These are phyloP conservation scores for Pythium brachiatum DNA, from an alignment of 352 stramenopile genomes.

Conservation along the genomic window DNA sequence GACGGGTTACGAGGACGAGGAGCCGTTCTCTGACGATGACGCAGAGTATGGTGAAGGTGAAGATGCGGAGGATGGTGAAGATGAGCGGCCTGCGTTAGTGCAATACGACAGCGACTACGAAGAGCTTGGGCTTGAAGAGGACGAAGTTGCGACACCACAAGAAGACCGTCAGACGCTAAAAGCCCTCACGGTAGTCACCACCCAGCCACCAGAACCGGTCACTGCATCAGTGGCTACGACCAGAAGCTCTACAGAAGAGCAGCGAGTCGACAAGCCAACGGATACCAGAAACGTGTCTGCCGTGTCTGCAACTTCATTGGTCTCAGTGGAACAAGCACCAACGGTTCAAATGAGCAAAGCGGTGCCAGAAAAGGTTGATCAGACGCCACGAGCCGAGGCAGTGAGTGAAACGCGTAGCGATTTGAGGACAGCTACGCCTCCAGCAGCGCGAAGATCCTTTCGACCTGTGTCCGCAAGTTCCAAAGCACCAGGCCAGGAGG, in stretches of 20 bases:
- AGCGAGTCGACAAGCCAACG: not conserved
- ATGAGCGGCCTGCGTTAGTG: not conserved
- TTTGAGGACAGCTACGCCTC: not conserved
- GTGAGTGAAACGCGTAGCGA: not conserved
- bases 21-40: not conserved
- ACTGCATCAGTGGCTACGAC: not conserved
- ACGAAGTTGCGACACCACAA: not conserved
- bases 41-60: constrained; percentile 23
- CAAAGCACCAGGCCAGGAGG: not conserved
- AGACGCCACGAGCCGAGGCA: not conserved
- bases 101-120: constrained; percentile 15
- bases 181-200: no score
- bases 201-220: not conserved
- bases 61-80: constrained; percentile 23
- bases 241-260: not conserved
- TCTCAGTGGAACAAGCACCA: not conserved
- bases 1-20: not conserved
- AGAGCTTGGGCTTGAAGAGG: not conserved
- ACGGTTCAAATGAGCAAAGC: not conserved
- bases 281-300: not conserved
- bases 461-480: not conserved
- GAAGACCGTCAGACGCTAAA: no score
- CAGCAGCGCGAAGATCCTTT: not conserved
- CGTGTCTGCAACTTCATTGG: not conserved
- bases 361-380: not conserved